A percentile compares a stretch with the other conserved stretches of the same genome.
Conservation (phyloP, 2,329 filamentous ascomycete species). For the Fusarium palustre region DNA sequence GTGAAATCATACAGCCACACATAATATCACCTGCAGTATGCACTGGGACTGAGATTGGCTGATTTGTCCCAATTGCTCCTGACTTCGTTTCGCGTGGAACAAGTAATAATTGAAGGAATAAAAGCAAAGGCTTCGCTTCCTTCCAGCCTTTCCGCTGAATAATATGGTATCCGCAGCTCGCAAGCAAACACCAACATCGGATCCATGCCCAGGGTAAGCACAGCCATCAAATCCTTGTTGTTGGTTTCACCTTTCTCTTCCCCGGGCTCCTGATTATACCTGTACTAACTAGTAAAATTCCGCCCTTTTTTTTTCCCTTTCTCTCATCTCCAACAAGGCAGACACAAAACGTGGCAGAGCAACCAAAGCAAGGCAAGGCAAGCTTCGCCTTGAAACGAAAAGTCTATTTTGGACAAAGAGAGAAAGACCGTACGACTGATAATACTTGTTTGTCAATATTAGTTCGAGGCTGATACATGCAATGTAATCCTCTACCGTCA, state of each 20-base stretch:
- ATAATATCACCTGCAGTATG: not conserved
- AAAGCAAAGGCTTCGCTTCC: not conserved
- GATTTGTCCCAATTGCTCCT: not conserved
- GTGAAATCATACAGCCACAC: not conserved
- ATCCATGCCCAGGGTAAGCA: slow-evolving; percentile 27
- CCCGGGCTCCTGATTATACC: slow-evolving; percentile 1
- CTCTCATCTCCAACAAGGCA: slow-evolving; percentile 11
- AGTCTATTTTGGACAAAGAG: not conserved
- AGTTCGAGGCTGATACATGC: not conserved
- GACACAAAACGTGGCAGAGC: slow-evolving; percentile 29
- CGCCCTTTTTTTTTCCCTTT: not conserved
- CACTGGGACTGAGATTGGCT: not conserved
- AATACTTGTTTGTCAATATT: not conserved
- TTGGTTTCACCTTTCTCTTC: slow-evolving; percentile 34
- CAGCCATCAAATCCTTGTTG: slow-evolving; percentile 21
- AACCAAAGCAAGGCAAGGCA: not conserved
- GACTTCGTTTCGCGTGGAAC: slow-evolving; percentile 1
- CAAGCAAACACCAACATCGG: slow-evolving; percentile 24
- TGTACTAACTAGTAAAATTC: not conserved
- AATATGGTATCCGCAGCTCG: slow-evolving; percentile 3
- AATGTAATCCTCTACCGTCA: not conserved
- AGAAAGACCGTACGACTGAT: not conserved
- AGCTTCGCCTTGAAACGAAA: slow-evolving; percentile 5
- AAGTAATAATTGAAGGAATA: slow-evolving; percentile 3
- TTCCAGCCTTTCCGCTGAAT: slow-evolving; percentile 22